Conservation (phyloP, 176 grass and related monocot genomes). For the Avena eriantha region DNA sequence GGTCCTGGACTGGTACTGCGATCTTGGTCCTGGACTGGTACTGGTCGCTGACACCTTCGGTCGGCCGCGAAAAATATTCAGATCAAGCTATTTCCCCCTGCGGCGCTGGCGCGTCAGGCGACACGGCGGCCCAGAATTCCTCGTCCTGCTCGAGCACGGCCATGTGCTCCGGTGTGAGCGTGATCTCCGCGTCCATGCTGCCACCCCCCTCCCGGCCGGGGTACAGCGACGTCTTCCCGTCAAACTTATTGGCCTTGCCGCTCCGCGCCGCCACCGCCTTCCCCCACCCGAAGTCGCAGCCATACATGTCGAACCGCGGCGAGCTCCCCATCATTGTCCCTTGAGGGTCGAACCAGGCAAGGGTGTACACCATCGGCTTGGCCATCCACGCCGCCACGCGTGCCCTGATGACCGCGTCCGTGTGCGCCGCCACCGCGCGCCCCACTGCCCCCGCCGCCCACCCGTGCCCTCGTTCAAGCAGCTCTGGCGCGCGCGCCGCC, state of each 20-base stretch:
- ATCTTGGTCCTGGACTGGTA: background rate
- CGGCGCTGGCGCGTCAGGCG: background rate
- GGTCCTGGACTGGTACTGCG: background rate
- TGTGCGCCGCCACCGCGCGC: background rate
- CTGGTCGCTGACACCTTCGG: background rate
- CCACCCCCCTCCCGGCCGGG: background rate
- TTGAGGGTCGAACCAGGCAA: background rate
- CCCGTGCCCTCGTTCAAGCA: background rate
- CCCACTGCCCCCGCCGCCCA: background rate
- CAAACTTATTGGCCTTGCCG: slow-evolving; percentile 7
- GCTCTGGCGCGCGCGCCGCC: background rate
- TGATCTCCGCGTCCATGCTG: slow-evolving; percentile 6
- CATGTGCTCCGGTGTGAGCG: slow-evolving; percentile 5
- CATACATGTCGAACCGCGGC: background rate
- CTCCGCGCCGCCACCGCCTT: background rate
- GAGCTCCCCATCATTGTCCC: slow-evolving; percentile 17
- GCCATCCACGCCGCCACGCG: slow-evolving; percentile 10
- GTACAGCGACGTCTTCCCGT: slow-evolving; percentile 1
- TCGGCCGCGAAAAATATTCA: background rate
- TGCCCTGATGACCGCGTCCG: background rate
- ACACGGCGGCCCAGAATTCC: slow-evolving; percentile 6
- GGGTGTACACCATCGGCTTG: background rate
- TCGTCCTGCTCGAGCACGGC: background rate
- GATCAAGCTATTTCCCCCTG: background rate
- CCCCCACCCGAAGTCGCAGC: background rate